Evolutionary conservation across 2,329 filamentous ascomycete species (phyloP).

Genomic region (Emergomyces orientalis): DNA sequence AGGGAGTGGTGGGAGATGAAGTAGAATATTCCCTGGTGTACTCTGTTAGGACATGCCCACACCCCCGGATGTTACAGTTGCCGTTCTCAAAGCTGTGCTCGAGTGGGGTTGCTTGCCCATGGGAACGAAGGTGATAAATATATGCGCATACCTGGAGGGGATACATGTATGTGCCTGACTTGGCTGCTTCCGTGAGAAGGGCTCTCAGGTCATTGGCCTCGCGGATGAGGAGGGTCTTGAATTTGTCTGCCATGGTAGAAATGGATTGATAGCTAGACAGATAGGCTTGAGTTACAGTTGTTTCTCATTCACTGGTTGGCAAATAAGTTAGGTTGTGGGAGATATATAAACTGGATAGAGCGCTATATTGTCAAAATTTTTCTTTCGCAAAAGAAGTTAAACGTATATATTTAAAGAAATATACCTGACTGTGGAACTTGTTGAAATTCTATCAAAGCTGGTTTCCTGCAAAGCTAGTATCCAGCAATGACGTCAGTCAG

Average conservation of each 20-base stretch:
- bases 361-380: not conserved
- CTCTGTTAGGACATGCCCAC: slow-evolving; percentile 7
- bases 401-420: not conserved
- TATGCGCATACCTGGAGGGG: slow-evolving; percentile 55
- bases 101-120: not conserved
- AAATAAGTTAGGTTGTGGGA: not conserved
- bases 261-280: not conserved
- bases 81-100: not conserved
- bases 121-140: not conserved
- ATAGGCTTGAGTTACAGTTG: not conserved
- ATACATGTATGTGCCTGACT: slow-evolving; percentile 74
- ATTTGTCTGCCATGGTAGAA: slow-evolving; percentile 37
- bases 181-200: slow-evolving; percentile 59
- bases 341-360: not conserved
- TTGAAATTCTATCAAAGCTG: not conserved
- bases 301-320: not conserved
- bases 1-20: slow-evolving; percentile 49
- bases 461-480: not conserved
- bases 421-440: not conserved
- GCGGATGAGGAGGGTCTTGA: slow-evolving; percentile 53
- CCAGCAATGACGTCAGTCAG: slow-evolving; percentile 1
- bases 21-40: slow-evolving; percentile 49
- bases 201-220: slow-evolving; percentile 60
- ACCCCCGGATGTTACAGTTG: not conserved
- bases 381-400: not conserved